phyloP scores from a whole-genome alignment of 1,139 yeast species.

The Kodamaea anthophila region DNA sequence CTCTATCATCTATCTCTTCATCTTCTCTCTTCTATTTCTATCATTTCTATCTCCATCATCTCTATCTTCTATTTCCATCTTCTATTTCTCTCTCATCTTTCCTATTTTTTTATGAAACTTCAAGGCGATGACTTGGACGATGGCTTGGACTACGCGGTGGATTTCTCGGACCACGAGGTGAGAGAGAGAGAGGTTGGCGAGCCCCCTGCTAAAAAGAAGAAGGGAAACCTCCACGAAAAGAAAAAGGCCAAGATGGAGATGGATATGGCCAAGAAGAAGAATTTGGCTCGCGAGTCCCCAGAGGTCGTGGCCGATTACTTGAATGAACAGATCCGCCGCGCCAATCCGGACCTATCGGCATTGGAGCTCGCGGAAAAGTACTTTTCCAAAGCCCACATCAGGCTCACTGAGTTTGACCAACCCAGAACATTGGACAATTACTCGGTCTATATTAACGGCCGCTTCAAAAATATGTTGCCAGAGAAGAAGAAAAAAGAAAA shows the following conservation, averaged over 20 bases:
- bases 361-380: constrained; percentile 58
- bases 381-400: constrained; percentile 42
- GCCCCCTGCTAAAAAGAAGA: constrained; percentile 20
- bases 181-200: constrained; percentile 5
- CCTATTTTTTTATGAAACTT: too few species aligned
- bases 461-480: constrained; percentile 42
- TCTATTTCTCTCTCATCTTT: too few species aligned
- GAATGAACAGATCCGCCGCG: constrained; percentile 44
- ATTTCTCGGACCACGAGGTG: constrained; percentile 16
- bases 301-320: constrained; percentile 57
- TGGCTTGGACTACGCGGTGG: constrained; percentile 54
- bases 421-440: constrained; percentile 44
- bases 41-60: too few species aligned
- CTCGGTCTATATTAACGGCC: constrained; percentile 35
- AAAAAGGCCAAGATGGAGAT: constrained; percentile 56
- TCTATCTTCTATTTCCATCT: too few species aligned
- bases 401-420: constrained; percentile 46
- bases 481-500: constrained; percentile 14
- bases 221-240: constrained; percentile 36
- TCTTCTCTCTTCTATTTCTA: too few species aligned
- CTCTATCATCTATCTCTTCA: too few species aligned
- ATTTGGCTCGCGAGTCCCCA: constrained; percentile 40
- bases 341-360: constrained; percentile 52
- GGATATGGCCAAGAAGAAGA: constrained; percentile 46
- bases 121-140: constrained; percentile 58